Percentiles rank a stretch among this genome's conserved stretches.
phyloP scores from a whole-genome alignment of 2,329 filamentous ascomycete species.

The Fusarium sp. region DNA sequence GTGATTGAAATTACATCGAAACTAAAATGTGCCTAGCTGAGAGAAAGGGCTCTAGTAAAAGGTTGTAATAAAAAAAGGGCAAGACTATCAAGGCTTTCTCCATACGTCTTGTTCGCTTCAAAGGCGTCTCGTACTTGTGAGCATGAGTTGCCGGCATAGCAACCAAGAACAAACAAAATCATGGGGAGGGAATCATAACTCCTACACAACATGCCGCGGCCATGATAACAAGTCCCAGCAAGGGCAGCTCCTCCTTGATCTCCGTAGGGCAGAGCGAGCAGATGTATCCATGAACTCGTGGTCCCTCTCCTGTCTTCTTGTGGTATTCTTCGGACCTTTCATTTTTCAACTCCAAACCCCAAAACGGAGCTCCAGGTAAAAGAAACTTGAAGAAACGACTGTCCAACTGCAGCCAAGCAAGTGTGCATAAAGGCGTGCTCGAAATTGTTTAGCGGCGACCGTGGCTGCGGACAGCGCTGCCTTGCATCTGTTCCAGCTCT shows the following conservation, averaged over 20 bases:
- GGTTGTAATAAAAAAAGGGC: conserved; percentile 48
- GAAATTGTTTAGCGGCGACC: conserved; percentile 77
- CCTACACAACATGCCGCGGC: conserved; percentile 36
- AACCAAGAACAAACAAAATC: conserved; percentile 36
- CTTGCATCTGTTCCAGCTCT: conserved; percentile 94
- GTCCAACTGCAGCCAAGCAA: conserved; percentile 42
- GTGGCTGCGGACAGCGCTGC: conserved; percentile 87
- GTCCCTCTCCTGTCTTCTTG: conserved; percentile 32
- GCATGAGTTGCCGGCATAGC: conserved; percentile 35
- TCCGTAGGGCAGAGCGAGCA: conserved; percentile 34
- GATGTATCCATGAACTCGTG: conserved; percentile 44
- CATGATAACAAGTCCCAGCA: conserved; percentile 31
- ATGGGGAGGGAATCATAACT: conserved; percentile 40
- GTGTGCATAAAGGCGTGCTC: conserved; percentile 21
- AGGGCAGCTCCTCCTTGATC: conserved; percentile 13
- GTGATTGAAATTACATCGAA: conserved; percentile 57
- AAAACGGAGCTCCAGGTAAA: conserved; percentile 42
- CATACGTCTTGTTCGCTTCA: conserved; percentile 41
- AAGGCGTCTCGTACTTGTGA: conserved; percentile 32
- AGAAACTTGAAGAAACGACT: conserved; percentile 41
- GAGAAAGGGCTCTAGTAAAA: conserved; percentile 46
- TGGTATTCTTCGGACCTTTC: conserved; percentile 45
- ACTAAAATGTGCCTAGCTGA: conserved; percentile 52
- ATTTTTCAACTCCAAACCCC: conserved; percentile 49
- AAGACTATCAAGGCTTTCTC: conserved; percentile 48